Conservation (phyloP, 495 filamentous ascomycete genomes). For the Tetracladium setigerum region DNA sequence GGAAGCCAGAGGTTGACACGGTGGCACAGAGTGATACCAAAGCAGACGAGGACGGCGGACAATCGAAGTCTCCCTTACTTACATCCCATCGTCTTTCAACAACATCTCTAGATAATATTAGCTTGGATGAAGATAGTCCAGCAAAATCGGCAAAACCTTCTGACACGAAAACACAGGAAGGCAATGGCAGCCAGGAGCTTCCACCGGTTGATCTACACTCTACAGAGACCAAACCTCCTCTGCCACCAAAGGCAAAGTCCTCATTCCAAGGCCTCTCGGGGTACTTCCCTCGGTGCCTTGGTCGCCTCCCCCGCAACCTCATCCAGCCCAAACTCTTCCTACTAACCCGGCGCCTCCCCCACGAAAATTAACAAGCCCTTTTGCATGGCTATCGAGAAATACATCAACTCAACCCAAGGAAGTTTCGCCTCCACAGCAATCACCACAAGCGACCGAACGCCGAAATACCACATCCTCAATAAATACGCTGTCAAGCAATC, state of each 20-base stretch:
- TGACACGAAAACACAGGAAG: too few species aligned
- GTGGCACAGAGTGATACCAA: constrained; percentile 19
- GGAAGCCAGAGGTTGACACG: constrained; percentile 13
- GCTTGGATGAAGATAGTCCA: constrained; percentile 47
- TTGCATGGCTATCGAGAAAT: constrained; percentile 78
- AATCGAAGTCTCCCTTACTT: constrained; percentile 46
- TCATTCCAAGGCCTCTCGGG: constrained; percentile 41
- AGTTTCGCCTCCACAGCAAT: constrained; percentile 35
- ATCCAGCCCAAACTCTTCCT: constrained; percentile 27
- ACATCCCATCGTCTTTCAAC: constrained; percentile 57
- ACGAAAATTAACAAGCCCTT: constrained; percentile 72
- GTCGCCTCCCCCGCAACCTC: constrained; percentile 35
- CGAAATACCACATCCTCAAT: constrained; percentile 72
- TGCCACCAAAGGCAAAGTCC: constrained; percentile 11
- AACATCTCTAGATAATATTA: constrained; percentile 62
- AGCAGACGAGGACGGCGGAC: constrained; percentile 15
- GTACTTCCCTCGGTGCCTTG: constrained; percentile 46
- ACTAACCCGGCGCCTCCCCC: constrained; percentile 27
- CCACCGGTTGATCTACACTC: constrained; percentile 40
- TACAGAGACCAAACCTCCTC: constrained; percentile 16
- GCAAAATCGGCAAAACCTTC: constrained; percentile 14
- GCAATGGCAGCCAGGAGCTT: constrained; percentile 25
- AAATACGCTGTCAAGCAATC: constrained; percentile 64
- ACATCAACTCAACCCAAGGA: constrained; percentile 54
- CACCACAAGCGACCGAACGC: constrained; percentile 31